Base-by-base conservation (phyloP, 768 basidiomycete genomes). In the Termitomyces sp. region DNA sequence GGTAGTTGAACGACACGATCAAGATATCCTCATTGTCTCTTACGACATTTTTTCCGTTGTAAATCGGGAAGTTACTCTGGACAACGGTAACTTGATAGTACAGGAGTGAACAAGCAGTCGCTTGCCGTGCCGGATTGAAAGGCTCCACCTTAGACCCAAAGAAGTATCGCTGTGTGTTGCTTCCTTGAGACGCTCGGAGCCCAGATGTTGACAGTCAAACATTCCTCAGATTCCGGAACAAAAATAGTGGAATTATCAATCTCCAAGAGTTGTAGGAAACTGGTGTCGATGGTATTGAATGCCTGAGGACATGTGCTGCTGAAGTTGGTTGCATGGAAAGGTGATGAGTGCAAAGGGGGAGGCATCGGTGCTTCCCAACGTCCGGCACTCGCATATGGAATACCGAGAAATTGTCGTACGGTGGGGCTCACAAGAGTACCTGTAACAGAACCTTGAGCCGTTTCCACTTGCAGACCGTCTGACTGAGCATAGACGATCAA, bases 141-240 rank as follows among this genome's bases (percentile, higher is more conserved):
- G 5, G 67, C 68, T 20, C 77, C 77, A 14, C 77, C 77, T 60
- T 76, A 77, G 25, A 77, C 71, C 75, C 73, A 76, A 14, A 75
- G 20, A 42, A 78, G 58, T 12, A 76, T 74, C 9, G 76, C 74
- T 1, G 74, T 72, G 14, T 60, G 61, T 59, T 76, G 76, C 47
- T 71, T 70, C 40, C 75, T 66, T 4, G 47, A 25, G 4, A 64
- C 31, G 37, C 66, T 72, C 12, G 77, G 77, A 11, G 74, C 66
- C 77, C 77, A 78, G 25, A 79, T 67, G 58, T 78, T 79, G 47
- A 76, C 66, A 20, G 60, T 74, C 34, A 76, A 54, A 51, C 78
- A 79, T 20, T 71, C 63, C 62, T 79, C 78, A 2, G 72, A 72
- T 38, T 73, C 72, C 0, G 70, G 65, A 2, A 73, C 64, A 40